Conservation (phyloP, 2,329 filamentous ascomycete genomes). For the Pseudogymnoascus sp. region DNA sequence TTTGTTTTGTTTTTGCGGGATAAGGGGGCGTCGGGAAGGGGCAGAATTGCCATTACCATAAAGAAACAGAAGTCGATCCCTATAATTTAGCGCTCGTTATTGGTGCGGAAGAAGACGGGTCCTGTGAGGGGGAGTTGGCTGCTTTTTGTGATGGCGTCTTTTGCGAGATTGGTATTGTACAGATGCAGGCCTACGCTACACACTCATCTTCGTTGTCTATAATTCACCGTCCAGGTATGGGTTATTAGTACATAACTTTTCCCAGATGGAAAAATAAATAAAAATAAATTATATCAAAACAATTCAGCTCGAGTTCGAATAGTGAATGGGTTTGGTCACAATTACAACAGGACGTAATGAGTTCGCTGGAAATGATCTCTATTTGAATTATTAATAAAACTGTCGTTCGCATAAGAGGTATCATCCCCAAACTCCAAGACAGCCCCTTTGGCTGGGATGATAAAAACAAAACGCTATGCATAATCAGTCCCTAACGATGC, state of each 20-base stretch:
- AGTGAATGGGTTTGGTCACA: neutral
- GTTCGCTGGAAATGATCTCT: neutral
- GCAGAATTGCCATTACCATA: neutral
- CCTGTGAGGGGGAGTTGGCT: neutral
- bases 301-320: neutral
- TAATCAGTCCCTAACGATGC: neutral
- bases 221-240: neutral
- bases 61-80: neutral
- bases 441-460: neutral
- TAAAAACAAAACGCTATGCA: neutral
- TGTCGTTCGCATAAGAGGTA: neutral
- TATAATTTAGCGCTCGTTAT: conserved; percentile 5
- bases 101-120: neutral
- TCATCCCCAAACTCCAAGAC: neutral
- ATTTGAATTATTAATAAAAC: neutral
- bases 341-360: neutral
- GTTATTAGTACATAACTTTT: neutral
- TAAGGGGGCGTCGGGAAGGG: neutral
- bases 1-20: neutral
- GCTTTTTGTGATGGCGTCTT: neutral
- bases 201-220: conserved; percentile 6
- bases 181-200: conserved; percentile 1
- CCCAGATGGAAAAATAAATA: neutral
- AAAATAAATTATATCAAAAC: neutral
- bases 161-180: conserved; percentile 4